Base-by-base conservation (phyloP, 2,329 filamentous ascomycete genomes). In the Clonostachys rosea region DNA sequence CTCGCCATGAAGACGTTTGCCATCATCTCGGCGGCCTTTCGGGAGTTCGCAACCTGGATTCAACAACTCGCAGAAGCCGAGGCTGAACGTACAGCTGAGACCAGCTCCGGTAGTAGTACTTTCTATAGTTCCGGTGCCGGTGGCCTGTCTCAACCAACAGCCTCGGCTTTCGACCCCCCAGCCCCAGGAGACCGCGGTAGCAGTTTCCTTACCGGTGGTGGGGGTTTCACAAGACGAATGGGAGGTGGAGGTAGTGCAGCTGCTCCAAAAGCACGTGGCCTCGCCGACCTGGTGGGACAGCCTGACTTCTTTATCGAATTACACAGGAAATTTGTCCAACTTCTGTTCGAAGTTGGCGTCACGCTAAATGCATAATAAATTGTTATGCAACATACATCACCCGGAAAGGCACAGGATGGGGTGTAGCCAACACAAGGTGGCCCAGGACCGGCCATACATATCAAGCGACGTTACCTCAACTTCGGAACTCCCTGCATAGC, bases 231-330 rank as follows among this genome's bases (percentile, higher is more conserved):
- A 44, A 71, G 80, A 49, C 71, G 81, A 33, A 81, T 81, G 73
- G 78, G 76, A 30, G 73, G 73, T 43, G 77, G 75, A 0, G 79
- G 77, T 16, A 74, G 76, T 41, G 77, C 76, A 34, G 74, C 80
- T 33, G 71, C 75, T 18, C 70, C 78, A 40, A 81, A 78, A 53
- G 74, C 81, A 37, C 75, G 80, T 39, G 82, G 83, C 4, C 66
- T 87, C 43, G 80, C 83, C 1, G 83, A 87, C 63, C 69, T 87
- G 39, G 79, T 85, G 30, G 83, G 83, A 17, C 68, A 81, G 54
- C 81, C 83, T 5, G 83, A 86, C 58, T 83, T 87, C 56, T 87
- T 87, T 54, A 78, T 86, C 47, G 78, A 85, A 65, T 65, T 87
- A 50, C 83, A 87, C 60, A 68, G 74, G 37, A 73, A 75, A 52